Base-by-base conservation (phyloP, 352 stramenopile species). In the Pythium scleroteichum region DNA sequence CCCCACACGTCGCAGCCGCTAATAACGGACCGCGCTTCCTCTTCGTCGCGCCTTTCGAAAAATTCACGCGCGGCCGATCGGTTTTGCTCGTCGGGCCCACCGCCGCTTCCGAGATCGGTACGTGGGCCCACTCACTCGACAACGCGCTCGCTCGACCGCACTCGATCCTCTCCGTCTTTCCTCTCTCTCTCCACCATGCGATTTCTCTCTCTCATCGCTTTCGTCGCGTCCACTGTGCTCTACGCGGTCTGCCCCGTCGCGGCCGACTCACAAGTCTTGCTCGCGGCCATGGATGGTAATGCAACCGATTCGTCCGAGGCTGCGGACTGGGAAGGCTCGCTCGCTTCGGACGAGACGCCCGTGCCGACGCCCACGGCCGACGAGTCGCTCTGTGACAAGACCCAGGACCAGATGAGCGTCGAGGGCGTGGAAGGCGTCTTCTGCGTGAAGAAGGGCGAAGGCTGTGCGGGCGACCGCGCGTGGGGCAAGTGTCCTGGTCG, bases 341-440 rank as follows among this genome's bases (percentile, higher is more conserved):
- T 20, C 38, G 17, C 38, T 20, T 6, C 3, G 5, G 38, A 44
- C 6, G 38, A 44, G 2, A 39, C 50, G 22, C 45, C 47, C 1
- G 19, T 26, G 29, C 26, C 23, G 29, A 48, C 50, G 50, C 50
- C 50, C 10, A 38, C 27, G 12, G 27, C 45, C 22, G 10, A 42
- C 35, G 57, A 64, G 24, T 33, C 35, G 48, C 38, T 57, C 13
- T 67, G 59, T 23, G 41, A 3, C 24, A 19, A 27, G 16, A 39
- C 17, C 40, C 29, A 68, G 23, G 40, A 57, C 40, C 35, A 57
- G 24, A 67, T 85, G 44, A 71, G 68, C n/a, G 78, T 85, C 5
- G 66, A 78, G 27, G 60, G 47, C n/a, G 59, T 76, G 22, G 20
- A 42, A 32, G 55, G 64, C 38, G 46, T 57, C 6, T 86, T 84